Conservation (phyloP, 73 alveolate genomes). For the Urostyla sp. region DNA sequence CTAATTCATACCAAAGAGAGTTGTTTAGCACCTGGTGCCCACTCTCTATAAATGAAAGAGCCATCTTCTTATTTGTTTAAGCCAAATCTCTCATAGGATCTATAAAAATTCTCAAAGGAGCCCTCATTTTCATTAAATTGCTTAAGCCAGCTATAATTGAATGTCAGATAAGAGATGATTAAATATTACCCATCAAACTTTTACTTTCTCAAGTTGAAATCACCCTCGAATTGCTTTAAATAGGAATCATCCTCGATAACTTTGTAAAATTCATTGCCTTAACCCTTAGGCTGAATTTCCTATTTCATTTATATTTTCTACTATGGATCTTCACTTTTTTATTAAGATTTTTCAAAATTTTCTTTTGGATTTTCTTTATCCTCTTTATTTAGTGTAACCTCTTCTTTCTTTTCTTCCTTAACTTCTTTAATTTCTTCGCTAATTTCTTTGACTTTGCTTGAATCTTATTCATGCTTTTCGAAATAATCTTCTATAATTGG, state of each 20-base stretch:
- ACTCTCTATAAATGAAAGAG: slow-evolving; percentile 81
- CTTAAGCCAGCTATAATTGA: slow-evolving; percentile 57
- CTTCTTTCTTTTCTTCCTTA: too few species aligned
- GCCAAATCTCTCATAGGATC: slow-evolving; percentile 75
- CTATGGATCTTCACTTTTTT: too few species aligned
- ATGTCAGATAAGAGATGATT: neutral
- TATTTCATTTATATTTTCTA: too few species aligned
- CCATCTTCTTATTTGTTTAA: slow-evolving; percentile 69
- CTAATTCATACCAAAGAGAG: slow-evolving; percentile 80
- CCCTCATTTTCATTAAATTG: slow-evolving; percentile 66
- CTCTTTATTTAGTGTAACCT: too few species aligned
- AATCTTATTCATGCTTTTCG: too few species aligned
- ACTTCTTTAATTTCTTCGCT: too few species aligned
- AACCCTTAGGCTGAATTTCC: too few species aligned
- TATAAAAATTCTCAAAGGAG: slow-evolving; percentile 61
- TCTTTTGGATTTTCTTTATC: too few species aligned
- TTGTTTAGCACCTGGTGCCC: slow-evolving; percentile 95
- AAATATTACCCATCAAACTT: slow-evolving; percentile 36
- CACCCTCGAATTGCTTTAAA: slow-evolving; percentile 45
- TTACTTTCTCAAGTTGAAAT: slow-evolving; percentile 46
- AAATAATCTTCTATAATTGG: too few species aligned
- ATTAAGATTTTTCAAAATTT: too few species aligned
- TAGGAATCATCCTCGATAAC: slow-evolving; percentile 62
- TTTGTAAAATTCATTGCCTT: slow-evolving; percentile 39
- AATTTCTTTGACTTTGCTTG: too few species aligned